Conservation (phyloP, 352 stramenopile species). For the Albugo laibachii region DNA sequence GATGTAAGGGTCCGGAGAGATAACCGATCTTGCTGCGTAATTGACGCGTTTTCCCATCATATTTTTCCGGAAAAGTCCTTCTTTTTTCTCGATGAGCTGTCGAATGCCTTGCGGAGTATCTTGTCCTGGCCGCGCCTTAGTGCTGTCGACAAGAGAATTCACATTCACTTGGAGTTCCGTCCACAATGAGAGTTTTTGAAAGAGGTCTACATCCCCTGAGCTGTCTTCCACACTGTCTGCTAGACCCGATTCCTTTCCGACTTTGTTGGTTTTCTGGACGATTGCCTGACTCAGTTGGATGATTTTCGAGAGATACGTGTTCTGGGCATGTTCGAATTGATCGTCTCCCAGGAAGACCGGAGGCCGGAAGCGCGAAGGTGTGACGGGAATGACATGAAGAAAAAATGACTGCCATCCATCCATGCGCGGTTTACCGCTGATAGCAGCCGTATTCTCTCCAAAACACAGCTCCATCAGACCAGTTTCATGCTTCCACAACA, state of each 20-base stretch:
- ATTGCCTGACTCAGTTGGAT: constrained; percentile 83
- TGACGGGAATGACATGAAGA: constrained; percentile 89
- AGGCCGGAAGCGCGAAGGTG: constrained; percentile 95
- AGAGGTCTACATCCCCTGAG: constrained; percentile 30
- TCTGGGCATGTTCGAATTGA: constrained; percentile 96
- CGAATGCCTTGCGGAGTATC: constrained; percentile 83
- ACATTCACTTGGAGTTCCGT: constrained; percentile 92
- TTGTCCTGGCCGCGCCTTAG: constrained; percentile 36
- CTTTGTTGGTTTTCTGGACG: constrained; percentile 50
- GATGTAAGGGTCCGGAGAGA: constrained; percentile 99
- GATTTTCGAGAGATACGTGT: constrained; percentile 90
- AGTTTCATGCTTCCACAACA: constrained; percentile 89
- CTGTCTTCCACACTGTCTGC: constrained; percentile 31
- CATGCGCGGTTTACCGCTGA: constrained; percentile 16
- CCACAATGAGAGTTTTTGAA: constrained; percentile 87
- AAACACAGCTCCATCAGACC: constrained; percentile 87
- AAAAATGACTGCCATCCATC: constrained; percentile 92
- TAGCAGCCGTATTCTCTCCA: constrained; percentile 59
- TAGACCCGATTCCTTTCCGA: neutral
- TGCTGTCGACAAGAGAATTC: constrained; percentile 70
- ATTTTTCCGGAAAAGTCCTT: constrained; percentile 98
- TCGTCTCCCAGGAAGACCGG: constrained; percentile 90
- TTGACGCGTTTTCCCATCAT: constrained; percentile 99
- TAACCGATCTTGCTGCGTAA: constrained; percentile 97
- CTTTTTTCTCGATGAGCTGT: constrained; percentile 99